Evolutionary conservation across 345 rosid species (phyloP), one percentile per base, ranked within the genome.

Genomic region (Garcia nutans): DNA sequence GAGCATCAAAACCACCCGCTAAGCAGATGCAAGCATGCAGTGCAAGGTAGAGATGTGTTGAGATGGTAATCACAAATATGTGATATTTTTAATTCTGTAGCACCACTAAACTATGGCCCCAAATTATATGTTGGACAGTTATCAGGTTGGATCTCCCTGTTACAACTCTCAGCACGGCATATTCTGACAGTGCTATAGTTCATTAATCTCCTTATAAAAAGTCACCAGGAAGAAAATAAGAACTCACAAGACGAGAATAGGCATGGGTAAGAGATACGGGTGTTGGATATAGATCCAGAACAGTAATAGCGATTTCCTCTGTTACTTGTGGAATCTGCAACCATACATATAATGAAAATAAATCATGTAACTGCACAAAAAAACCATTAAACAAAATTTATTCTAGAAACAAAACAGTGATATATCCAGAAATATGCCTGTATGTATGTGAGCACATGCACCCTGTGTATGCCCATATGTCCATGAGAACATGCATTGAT

Each of bases 281-380:
- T 33, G 99, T 95, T 70, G 99, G 97, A 76, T 91, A 90, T 86
- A 88, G 80, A 77, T 93, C 90, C 60, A 93, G 50, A 83, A 93
- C 93, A 26, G 91, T 86, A 59, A 37, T 37, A 42, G 98, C 95
- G 26, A 85, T 67, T 37, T 89, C 97, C 85, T 91, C 97, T 92
- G 41, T 37, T 41, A 92, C 97, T 61, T 92, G 97, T 1, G 95
- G 91, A 31, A 94, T 90, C 98, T 92, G 90, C 78, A 72, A 16
- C 50, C 62, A 74, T 10, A 66, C 28, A 72, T 66, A 11, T 28
- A 11, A 45, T 12, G 49, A 44, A 62, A 22, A 11, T 16, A 10
- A 76, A 12, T 56, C 50, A 17, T 15, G 13, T 72, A 76, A 24
- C 8, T 57, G 19, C 22, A 13, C 37, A 44, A 42, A 9, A 9